Evolutionary conservation across 495 filamentous ascomycete species (phyloP).

Genomic region (Aspergillus bertholletiae): DNA sequence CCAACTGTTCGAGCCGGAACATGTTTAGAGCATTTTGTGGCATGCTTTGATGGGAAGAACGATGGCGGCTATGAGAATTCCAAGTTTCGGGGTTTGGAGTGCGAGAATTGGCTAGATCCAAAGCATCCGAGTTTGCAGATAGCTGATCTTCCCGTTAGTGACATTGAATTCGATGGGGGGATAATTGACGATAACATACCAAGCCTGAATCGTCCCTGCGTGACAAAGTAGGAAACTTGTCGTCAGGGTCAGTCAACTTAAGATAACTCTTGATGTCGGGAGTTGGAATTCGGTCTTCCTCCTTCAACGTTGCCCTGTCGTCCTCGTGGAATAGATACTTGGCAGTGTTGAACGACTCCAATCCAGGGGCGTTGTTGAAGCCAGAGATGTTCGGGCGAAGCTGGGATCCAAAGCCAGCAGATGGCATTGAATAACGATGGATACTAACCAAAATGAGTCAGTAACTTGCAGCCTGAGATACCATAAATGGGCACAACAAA

Average conservation of each 20-base stretch:
- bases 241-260: constrained; percentile 69
- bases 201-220: constrained; percentile 65
- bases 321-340: constrained; percentile 86
- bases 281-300: constrained; percentile 51
- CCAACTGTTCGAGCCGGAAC: constrained; percentile 33
- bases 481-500: constrained; percentile 12
- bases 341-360: constrained; percentile 73
- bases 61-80: constrained; percentile 67
- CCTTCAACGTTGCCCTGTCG: constrained; percentile 45
- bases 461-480: constrained; percentile 8
- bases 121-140: constrained; percentile 75
- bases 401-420: constrained; percentile 59
- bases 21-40: constrained; percentile 55
- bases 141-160: constrained; percentile 49
- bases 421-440: constrained; percentile 89
- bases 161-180: not conserved
- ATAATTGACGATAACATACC: constrained; percentile 47
- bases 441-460: constrained; percentile 44
- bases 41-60: constrained; percentile 75
- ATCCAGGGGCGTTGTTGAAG: constrained; percentile 38
- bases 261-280: constrained; percentile 65
- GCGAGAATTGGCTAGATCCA: constrained; percentile 73
- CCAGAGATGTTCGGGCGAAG: constrained; percentile 47
- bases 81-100: constrained; percentile 64
- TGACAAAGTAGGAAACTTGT: constrained; percentile 79